phyloP scores from a whole-genome alignment of 768 basidiomycete genomes.

The Coprinopsis sp. region DNA sequence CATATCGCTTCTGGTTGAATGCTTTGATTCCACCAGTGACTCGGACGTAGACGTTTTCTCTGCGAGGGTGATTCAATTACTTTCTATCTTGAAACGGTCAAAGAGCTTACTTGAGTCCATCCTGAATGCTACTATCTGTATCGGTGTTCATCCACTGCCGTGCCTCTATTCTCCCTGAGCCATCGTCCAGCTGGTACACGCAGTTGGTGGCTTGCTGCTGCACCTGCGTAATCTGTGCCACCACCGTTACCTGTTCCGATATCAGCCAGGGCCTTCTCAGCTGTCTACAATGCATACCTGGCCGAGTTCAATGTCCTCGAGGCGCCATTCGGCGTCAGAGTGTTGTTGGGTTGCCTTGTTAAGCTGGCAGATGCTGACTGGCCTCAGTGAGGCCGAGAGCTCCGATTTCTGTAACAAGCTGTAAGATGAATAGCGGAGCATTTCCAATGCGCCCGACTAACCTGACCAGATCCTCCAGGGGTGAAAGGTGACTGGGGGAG shows the following conservation, averaged over 20 bases:
- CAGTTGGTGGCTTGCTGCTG: slow-evolving; percentile 74
- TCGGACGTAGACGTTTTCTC: slow-evolving; percentile 74
- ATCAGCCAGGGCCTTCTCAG: background rate
- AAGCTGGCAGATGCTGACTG: slow-evolving; percentile 76
- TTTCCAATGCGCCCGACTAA: background rate
- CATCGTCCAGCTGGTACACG: slow-evolving; percentile 80
- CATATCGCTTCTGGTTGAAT: slow-evolving; percentile 76
- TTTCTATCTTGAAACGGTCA: background rate
- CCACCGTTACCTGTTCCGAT: slow-evolving; percentile 20
- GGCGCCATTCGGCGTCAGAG: slow-evolving; percentile 81
- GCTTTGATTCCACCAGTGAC: slow-evolving; percentile 78
- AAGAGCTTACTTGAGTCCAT: slow-evolving; percentile 40
- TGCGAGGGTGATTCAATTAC: slow-evolving; percentile 23
- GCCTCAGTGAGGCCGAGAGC: slow-evolving; percentile 44
- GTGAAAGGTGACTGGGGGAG: slow-evolving; percentile 1
- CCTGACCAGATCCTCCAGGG: slow-evolving; percentile 1
- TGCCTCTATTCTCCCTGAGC: slow-evolving; percentile 73
- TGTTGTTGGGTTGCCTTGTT: slow-evolving; percentile 75
- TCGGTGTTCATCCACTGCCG: slow-evolving; percentile 79
- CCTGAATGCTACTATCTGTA: slow-evolving; percentile 48
- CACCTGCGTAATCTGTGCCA: slow-evolving; percentile 57
- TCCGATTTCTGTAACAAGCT: slow-evolving; percentile 28
- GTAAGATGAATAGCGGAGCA: background rate
- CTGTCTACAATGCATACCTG: slow-evolving; percentile 44
- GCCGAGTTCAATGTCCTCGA: slow-evolving; percentile 77